Percentiles rank a stretch among this genome's conserved stretches.
These are phyloP conservation scores for Lepidium campestre DNA, from an alignment of 441 rosid genomes.

Conservation along the genomic window DNA sequence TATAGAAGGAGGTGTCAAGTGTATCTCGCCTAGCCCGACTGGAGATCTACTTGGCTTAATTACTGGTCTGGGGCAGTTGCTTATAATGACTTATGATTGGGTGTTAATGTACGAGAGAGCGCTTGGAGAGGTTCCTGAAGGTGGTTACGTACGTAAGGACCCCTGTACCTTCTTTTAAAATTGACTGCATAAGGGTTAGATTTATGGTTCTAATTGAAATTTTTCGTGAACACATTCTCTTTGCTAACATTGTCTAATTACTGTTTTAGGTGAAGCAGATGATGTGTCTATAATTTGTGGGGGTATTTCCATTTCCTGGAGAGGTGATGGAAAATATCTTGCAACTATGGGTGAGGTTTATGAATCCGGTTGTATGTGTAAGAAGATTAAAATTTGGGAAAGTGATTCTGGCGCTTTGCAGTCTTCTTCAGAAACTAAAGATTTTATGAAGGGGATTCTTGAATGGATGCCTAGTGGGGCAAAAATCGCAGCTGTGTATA, in stretches of 20 bases:
- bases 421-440: constrained; percentile 64
- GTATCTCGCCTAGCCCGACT: constrained; percentile 80
- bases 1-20: constrained; percentile 82
- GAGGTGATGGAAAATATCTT: constrained; percentile 93
- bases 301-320: constrained; percentile 65
- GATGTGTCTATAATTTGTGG: constrained; percentile 26
- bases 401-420: constrained; percentile 72
- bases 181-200: neutral
- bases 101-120: constrained; percentile 75
- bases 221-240: neutral
- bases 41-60: constrained; percentile 73
- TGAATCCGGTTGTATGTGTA: constrained; percentile 34
- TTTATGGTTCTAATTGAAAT: neutral
- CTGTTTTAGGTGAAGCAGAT: constrained; percentile 45
- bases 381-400: constrained; percentile 88
- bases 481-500: constrained; percentile 70
- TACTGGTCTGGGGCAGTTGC: constrained; percentile 64
- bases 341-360: constrained; percentile 46
- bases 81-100: constrained; percentile 96
- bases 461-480: constrained; percentile 99
- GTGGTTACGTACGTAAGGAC: constrained; percentile 82
- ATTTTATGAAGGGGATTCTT: constrained; percentile 58
- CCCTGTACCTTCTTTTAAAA: constrained; percentile 26
- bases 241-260: neutral
- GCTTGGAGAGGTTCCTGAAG: constrained; percentile 51